Evolutionary conservation across 495 filamentous ascomycete species (phyloP), one percentile per base, ranked within the genome.

Genomic region (Aspergillus haitiensis): DNA sequence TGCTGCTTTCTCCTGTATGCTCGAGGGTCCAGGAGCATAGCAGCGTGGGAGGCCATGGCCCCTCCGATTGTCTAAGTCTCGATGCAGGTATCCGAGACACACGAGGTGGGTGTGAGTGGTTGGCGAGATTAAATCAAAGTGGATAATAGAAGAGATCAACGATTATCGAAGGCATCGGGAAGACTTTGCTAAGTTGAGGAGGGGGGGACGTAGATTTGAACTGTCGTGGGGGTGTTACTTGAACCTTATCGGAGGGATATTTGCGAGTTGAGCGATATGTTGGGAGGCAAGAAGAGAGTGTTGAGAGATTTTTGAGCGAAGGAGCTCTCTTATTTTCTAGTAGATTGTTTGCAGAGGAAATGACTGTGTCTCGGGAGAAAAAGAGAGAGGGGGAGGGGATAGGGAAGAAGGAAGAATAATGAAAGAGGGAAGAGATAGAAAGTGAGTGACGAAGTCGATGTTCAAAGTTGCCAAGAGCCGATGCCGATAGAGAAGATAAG

Each of bases 21-120:
- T 59, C 73, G 71, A 35, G 75, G 77, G 57, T 78, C 71, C 60
- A 78, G 57, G 36, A 78, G 69, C 75, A 78, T 76, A 34, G 75
- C 74, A 33, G 77, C 70, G 47, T 73, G 63, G 37, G 76, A 77
- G 37, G 72, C 75, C 77, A 80, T 78, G 62, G 16, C 67, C 53
- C 55, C 55, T 61, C 16, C 42, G 21, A 27, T 27, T 27, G 21
- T 27, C 21, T 27, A 27, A 3, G 3, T 27, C 51, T 40, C 44
- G 13, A 39, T 60, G 58, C 59, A 35, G 50, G 52, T 62, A 59
- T 51, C 52, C 62, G 59, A 64, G 52, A 59, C 55, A 13, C 49
- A 45, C 40, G 35, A 31, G 50, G 16, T 34, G 15, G 13, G 12
- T 8, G 18, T 27, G 12, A 6, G 39, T 34, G 4, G 32, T 48